phyloP scores from a whole-genome alignment of 2,329 filamentous ascomycete species.

The Lecanosticta acicola region DNA sequence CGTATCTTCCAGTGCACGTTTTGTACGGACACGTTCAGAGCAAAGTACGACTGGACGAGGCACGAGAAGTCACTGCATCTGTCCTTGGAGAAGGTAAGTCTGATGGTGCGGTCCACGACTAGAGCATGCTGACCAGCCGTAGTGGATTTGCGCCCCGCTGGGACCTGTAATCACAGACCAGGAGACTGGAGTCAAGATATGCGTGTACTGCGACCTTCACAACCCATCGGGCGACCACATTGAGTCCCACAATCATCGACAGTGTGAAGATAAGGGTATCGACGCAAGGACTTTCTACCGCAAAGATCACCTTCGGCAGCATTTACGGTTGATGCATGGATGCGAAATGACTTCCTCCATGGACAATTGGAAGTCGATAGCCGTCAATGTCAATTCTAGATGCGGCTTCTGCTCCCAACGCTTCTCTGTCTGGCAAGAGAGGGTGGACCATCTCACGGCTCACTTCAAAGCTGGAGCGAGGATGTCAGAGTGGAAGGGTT shows the following conservation, averaged over 20 bases:
- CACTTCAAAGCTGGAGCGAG: constrained; percentile 50
- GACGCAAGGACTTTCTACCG: constrained; percentile 60
- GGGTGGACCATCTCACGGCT: constrained; percentile 49
- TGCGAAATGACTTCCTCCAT: constrained; percentile 57
- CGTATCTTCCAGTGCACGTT: constrained; percentile 56
- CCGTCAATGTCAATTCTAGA: constrained; percentile 48
- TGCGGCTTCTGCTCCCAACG: constrained; percentile 50
- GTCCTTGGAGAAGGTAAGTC: constrained; percentile 53
- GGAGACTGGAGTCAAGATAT: constrained; percentile 51
- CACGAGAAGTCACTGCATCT: constrained; percentile 61
- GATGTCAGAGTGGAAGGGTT: constrained; percentile 53
- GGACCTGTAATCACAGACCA: constrained; percentile 54
- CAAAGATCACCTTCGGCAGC: constrained; percentile 59
- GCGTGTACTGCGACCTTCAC: constrained; percentile 53
- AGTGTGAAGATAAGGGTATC: constrained; percentile 61
- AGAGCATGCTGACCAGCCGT: background rate
- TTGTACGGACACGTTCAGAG: constrained; percentile 52
- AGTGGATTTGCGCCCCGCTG: constrained; percentile 54
- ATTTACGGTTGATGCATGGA: constrained; percentile 55
- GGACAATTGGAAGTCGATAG: constrained; percentile 59
- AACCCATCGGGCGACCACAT: constrained; percentile 53
- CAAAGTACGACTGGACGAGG: constrained; percentile 57
- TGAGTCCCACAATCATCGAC: constrained; percentile 54
- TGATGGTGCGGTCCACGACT: background rate
- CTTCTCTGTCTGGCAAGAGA: constrained; percentile 48